These are phyloP conservation scores for Hypericum perforatum DNA, from an alignment of 345 rosid species.

Conservation along the genomic window DNA sequence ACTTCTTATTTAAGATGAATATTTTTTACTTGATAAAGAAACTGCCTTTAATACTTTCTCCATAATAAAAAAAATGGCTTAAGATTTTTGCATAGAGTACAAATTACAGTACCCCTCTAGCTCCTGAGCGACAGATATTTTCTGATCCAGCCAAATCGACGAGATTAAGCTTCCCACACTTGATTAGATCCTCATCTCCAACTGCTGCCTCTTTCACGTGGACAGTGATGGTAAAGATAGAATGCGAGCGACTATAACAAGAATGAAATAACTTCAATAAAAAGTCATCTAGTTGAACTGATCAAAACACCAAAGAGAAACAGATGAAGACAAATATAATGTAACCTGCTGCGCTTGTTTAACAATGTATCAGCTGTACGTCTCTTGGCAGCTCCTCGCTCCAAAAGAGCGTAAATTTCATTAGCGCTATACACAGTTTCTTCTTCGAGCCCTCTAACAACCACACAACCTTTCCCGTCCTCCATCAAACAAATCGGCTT, in stretches of 20 bases:
- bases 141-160: constrained; percentile 99
- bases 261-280: constrained; percentile 8
- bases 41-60: no score
- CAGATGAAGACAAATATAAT: constrained; percentile 2
- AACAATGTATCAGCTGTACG: constrained; percentile 84
- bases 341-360: constrained; percentile 79
- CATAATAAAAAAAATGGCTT: no score
- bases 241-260: constrained; percentile 77
- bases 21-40: no score
- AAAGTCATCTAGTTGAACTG: neutral
- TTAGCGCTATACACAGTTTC: constrained; percentile 85
- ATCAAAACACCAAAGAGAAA: neutral
- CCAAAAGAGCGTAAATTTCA: constrained; percentile 73
- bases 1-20: no score
- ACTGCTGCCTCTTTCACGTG: constrained; percentile 68
- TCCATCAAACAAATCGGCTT: constrained; percentile 83
- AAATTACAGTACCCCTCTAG: constrained; percentile 46
- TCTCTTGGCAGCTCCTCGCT: constrained; percentile 72
- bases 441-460: constrained; percentile 87
- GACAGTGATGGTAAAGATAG: constrained; percentile 75
- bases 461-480: constrained; percentile 85
- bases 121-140: constrained; percentile 79
- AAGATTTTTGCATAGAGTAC: neutral
- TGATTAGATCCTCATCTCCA: constrained; percentile 83
- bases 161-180: constrained; percentile 96